Conservation (phyloP, 1,139 yeast genomes). For the Meyerozyma smithsonii region DNA sequence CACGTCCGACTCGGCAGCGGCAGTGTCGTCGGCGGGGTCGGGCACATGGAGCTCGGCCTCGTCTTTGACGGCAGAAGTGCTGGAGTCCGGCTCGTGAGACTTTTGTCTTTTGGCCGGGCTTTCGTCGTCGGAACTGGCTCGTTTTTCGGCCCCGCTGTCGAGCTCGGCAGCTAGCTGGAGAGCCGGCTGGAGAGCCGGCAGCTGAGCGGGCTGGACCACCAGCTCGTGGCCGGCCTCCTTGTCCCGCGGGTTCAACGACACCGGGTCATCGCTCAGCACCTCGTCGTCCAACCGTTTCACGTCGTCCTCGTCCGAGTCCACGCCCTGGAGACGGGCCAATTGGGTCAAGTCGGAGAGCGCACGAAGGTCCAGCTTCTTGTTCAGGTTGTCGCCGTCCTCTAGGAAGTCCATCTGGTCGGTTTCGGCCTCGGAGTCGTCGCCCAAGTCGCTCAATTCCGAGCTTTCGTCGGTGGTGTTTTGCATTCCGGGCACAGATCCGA, state of each 20-base stretch:
- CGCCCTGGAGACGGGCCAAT: slow-evolving; percentile 37
- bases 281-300: slow-evolving; percentile 12
- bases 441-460: slow-evolving; percentile 52
- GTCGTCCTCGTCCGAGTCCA: slow-evolving; percentile 29
- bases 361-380: slow-evolving; percentile 33
- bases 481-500: background rate
- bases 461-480: slow-evolving; percentile 30
- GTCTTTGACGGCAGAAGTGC: no score
- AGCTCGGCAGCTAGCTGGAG: no score
- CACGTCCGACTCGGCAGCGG: no score
- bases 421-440: slow-evolving; percentile 72
- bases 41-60: no score
- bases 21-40: no score
- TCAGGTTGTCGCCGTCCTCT: slow-evolving; percentile 30
- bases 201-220: background rate
- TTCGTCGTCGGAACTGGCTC: background rate
- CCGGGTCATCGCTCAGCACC: slow-evolving; percentile 3
- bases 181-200: no score
- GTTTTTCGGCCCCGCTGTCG: background rate
- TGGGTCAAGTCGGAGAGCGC: slow-evolving; percentile 38
- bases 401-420: slow-evolving; percentile 68
- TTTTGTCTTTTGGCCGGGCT: background rate
- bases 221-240: background rate
- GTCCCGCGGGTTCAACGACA: background rate
- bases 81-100: no score